Evolutionary conservation across 768 basidiomycete genomes (phyloP), one percentile per base, ranked within the genome.

Genomic region (Suillus weaverae): DNA sequence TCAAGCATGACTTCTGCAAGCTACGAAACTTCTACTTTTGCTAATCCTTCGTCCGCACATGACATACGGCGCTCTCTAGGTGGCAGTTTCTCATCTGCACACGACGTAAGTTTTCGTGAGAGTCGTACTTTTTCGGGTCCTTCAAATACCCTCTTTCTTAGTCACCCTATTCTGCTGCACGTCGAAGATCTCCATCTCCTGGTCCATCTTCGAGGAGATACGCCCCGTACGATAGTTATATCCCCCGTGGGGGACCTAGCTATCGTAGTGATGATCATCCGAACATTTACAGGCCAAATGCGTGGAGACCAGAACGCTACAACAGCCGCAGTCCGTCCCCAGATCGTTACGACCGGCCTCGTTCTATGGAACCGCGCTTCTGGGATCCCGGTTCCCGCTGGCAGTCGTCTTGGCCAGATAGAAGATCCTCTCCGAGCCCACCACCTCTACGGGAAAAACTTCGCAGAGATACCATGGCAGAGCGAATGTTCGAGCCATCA

Each of bases 401-500:
- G 84, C 77, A 76, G 51, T 69, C 78, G 66, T 64, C 75, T 57
- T 57, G 70, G 36, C 81, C 81, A 80, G 72, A 78, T 18, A 83
- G 86, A 41, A 78, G 83, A 67, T 77, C 82, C 66, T 74, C 77
- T 50, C 69, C 78, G 30, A 79, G 73, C n/a, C 74, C 75, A 64
- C 74, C 80, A 64, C 70, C 67, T 41, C 64, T 73, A 61, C 72
- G 73, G 76, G 71, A 72, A 60, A 74, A 76, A 67, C 70, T 46
- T 53, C 72, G 74, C 63, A 77, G 79, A 60, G 81, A 81, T 64
- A 74, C 72, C 64, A 74, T 80, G 55, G 78, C 81, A 14, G 78
- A 83, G 65, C 81, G 88, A 67, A 85, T 87, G 80, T 87, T 91
- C 70, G 91, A 92, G 71, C 89, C 90, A 38, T 89, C 88, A 39